These are phyloP conservation scores for Crithidia thermophila DNA, from an alignment of 208 protist species.

Conservation along the genomic window DNA sequence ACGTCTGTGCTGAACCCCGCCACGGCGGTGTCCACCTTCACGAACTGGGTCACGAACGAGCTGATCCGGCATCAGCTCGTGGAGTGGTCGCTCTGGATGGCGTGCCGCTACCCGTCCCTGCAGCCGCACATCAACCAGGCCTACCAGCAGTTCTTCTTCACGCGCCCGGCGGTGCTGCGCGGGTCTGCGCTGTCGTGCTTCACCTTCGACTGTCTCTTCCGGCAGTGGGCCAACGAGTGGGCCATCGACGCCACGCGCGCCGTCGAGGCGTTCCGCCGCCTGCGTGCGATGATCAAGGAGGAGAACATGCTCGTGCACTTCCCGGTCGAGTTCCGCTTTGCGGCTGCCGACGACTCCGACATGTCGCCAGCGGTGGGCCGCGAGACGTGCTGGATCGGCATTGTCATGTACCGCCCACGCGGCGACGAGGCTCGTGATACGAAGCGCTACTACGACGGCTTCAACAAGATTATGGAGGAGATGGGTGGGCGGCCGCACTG, in stretches of 20 bases:
- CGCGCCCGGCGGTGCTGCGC: conserved; percentile 37
- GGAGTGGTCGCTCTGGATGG: conserved; percentile 49
- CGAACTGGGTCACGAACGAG: conserved; percentile 33
- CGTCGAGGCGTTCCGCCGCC: conserved; percentile 45
- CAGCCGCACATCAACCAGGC: conserved; percentile 67
- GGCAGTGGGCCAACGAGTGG: conserved; percentile 85
- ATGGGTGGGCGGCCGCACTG: conserved; percentile 82
- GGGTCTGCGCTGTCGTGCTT: conserved; percentile 68
- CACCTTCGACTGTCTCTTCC: conserved; percentile 84
- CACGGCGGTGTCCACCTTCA: conserved; percentile 1
- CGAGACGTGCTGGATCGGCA: conserved; percentile 80
- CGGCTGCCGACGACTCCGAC: conserved; percentile 47
- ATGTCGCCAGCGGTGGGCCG: conserved; percentile 65
- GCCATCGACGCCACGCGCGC: conserved; percentile 53
- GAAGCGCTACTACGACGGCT: conserved; percentile 62
- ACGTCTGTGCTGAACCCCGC: not conserved
- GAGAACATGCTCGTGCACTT: conserved; percentile 73
- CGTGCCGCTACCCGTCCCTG: conserved; percentile 44
- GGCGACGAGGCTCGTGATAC: conserved; percentile 57
- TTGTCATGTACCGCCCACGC: conserved; percentile 85
- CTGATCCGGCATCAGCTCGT: conserved; percentile 65
- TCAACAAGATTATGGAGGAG: conserved; percentile 54
- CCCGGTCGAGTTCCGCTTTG: conserved; percentile 87
- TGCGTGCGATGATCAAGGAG: conserved; percentile 59
- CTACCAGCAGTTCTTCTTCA: conserved; percentile 54